Percentiles rank a stretch among this genome's conserved stretches.
Evolutionary conservation across 2,329 filamentous ascomycete species (phyloP).

Genomic region (Calonectria hongkongensis): DNA sequence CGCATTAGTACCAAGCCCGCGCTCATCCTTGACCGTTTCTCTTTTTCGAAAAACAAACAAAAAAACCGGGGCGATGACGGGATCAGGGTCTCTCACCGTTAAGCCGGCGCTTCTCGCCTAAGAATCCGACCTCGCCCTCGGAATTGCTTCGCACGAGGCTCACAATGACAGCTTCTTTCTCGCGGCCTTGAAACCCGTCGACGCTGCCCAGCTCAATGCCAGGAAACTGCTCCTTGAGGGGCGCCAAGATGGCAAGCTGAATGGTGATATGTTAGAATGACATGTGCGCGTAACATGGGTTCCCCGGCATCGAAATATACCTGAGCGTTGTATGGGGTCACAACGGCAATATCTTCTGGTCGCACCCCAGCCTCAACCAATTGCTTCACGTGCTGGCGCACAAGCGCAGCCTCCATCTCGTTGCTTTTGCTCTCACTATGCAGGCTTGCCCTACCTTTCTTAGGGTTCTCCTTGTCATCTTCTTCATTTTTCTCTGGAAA

Average conservation of each 20-base stretch:
- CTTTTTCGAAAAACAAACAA: slow-evolving; percentile 17
- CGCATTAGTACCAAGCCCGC: slow-evolving; percentile 46
- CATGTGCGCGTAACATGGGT: slow-evolving; percentile 31
- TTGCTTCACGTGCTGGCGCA: slow-evolving; percentile 83
- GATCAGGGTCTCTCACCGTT: slow-evolving; percentile 81
- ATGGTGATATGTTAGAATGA: slow-evolving; percentile 49
- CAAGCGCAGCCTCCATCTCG: slow-evolving; percentile 89
- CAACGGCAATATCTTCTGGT: slow-evolving; percentile 90
- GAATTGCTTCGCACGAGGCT: slow-evolving; percentile 95
- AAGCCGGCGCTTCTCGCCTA: slow-evolving; percentile 91
- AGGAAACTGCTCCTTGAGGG: slow-evolving; percentile 87
- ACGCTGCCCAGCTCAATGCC: slow-evolving; percentile 96
- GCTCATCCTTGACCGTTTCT: slow-evolving; percentile 31
- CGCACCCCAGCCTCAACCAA: slow-evolving; percentile 87
- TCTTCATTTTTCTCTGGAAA: slow-evolving; percentile 90
- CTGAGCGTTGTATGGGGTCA: slow-evolving; percentile 98
- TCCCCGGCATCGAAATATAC: slow-evolving; percentile 61
- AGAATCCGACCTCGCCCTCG: slow-evolving; percentile 91
- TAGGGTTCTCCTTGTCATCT: slow-evolving; percentile 71
- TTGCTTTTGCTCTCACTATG: slow-evolving; percentile 87
- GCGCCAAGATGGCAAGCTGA: slow-evolving; percentile 84
- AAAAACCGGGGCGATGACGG: slow-evolving; percentile 33
- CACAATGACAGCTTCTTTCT: slow-evolving; percentile 96
- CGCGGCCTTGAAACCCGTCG: slow-evolving; percentile 96
- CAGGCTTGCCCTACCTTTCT: slow-evolving; percentile 67